A percentile compares a stretch with the other conserved stretches of the same genome.
Conservation (phyloP, 148 eudicot species). For the Hydrangea macrophylla region DNA sequence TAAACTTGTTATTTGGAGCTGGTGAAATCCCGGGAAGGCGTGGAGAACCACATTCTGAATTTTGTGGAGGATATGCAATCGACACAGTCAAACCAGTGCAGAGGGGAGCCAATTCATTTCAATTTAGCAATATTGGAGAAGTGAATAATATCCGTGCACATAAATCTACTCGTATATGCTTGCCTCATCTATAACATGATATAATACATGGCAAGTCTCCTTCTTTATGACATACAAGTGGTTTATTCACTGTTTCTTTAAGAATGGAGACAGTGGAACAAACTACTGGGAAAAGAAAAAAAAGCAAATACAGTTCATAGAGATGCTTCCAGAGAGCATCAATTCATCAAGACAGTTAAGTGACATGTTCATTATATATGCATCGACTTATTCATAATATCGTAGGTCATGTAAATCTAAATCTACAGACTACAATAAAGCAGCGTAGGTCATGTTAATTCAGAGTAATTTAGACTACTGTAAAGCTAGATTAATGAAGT, state of each 20-base stretch:
- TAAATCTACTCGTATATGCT: no score
- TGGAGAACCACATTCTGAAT: constrained; percentile 1
- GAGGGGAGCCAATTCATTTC: not conserved
- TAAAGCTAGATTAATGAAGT: not conserved
- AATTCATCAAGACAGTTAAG: no score
- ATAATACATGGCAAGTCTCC: no score
- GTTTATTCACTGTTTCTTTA: no score
- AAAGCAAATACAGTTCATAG: no score
- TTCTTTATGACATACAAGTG: no score
- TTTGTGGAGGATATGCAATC: not conserved
- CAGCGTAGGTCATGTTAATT: not conserved
- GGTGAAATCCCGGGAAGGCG: not conserved
- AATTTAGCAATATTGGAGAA: not conserved
- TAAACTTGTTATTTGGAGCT: not conserved
- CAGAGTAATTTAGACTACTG: no score
- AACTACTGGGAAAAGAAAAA: no score
- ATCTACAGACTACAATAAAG: not conserved
- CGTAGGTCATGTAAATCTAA: not conserved
- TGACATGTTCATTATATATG: no score
- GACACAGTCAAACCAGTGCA: not conserved
- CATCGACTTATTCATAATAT: no score
- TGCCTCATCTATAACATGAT: no score
- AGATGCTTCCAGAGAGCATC: not conserved
- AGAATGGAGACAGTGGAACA: no score
- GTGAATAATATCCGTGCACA: not conserved